These are phyloP conservation scores for Veloboletus limbatus DNA, from an alignment of 1,284 basidiomycete genomes.

Conservation along the genomic window DNA sequence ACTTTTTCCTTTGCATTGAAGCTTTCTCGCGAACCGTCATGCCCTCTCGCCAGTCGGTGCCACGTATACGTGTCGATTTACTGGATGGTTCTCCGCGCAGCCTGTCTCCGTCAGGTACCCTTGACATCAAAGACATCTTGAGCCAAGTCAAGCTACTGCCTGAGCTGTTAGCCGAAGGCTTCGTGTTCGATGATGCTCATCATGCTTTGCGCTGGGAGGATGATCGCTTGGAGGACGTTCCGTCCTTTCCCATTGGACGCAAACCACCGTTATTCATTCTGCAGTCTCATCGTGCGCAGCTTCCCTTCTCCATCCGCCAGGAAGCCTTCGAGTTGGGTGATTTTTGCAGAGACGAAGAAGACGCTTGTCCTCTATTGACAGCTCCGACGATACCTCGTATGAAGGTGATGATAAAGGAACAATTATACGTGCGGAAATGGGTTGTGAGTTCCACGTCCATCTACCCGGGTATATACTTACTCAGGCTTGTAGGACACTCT, in stretches of 20 bases:
- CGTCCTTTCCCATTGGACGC: constrained; percentile 25
- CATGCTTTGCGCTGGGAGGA: constrained; percentile 14
- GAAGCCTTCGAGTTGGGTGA: constrained; percentile 25
- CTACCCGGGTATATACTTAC: constrained; percentile 7
- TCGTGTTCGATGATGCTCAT: constrained; percentile 8
- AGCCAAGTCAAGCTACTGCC: constrained; percentile 16
- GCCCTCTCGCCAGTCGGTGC: constrained; percentile 16
- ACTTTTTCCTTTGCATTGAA: constrained; percentile 9
- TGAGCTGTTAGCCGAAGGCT: constrained; percentile 21
- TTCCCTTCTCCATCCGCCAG: constrained; percentile 26
- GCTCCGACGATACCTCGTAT: constrained; percentile 54
- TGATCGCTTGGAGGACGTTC: constrained; percentile 13
- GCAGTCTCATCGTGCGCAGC: constrained; percentile 25
- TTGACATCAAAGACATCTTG: constrained; percentile 30
- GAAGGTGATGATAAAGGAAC: constrained; percentile 47
- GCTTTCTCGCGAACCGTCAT: constrained; percentile 12
- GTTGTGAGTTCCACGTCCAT: constrained; percentile 40
- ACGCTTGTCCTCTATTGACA: constrained; percentile 30
- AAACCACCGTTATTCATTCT: constrained; percentile 27
- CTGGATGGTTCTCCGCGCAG: constrained; percentile 12
- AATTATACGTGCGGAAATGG: constrained; percentile 50
- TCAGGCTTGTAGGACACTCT: constrained; percentile 30
- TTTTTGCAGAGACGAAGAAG: constrained; percentile 19
- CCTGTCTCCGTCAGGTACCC: constrained; percentile 25
- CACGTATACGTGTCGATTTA: constrained; percentile 26